Evolutionary conservation across 1,284 basidiomycete genomes (phyloP), one percentile per base, ranked within the genome.

Genomic region (Tylopilus orsonianus): DNA sequence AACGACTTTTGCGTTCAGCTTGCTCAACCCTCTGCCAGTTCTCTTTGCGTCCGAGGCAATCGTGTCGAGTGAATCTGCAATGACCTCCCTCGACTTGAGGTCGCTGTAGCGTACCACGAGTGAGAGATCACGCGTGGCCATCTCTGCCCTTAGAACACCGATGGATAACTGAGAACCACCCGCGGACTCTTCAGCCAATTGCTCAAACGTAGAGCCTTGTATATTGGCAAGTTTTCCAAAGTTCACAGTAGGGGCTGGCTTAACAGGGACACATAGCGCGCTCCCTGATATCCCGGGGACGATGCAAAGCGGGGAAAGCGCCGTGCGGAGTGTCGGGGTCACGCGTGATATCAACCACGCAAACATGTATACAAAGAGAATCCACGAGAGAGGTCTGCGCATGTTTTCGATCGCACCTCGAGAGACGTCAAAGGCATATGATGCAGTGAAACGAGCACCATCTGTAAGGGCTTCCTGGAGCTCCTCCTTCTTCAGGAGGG

Each of bases 91-190:
- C 35, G 78, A 78, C 48, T 70, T 76, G 57, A 89, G 64, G 16
- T 81, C 68, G 60, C 87, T 87, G 49, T 74, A 65, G 20, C 74
- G 73, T 16, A 87, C 81, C 22, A 87, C 70, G 5, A 77, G 75
- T 18, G 79, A 68, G 39, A 89, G 70, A 60, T 89, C 86, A 27
- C 63, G 69, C 1, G 81, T 85, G 8, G 85, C 86, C 75, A 89
- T 81, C 58, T 88, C 81, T n/a, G 83, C 81, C 63, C 81, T 81
- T 66, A 85, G 81, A 50, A 89, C 78, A 52, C 85, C 78, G 23
- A 86, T 61, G 9, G 83, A 79, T 30, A 88, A 62, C 4, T 72
- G 73, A 0, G 80, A 78, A 1, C 80, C 75, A 3, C 79, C 80
- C 0, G 74, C 72, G 0, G 79, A 71, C 41, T 80, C 77, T 41